These are phyloP conservation scores for Lentinus brumalis DNA, from an alignment of 768 basidiomycete species.

Conservation along the genomic window DNA sequence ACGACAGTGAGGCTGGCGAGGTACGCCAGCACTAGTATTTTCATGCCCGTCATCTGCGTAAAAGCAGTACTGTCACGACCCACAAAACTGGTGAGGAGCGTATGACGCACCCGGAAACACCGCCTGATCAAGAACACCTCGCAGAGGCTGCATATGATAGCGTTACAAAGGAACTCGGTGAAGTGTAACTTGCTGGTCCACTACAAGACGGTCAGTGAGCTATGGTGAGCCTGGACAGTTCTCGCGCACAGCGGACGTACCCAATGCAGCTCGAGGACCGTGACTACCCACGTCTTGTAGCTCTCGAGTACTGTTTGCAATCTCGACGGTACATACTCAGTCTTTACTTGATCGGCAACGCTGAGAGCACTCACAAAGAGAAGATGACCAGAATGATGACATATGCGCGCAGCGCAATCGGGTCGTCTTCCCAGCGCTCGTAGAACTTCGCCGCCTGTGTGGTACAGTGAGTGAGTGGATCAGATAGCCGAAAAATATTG, in stretches of 20 bases:
- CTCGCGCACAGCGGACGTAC: conserved; percentile 9
- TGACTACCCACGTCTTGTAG: conserved; percentile 32
- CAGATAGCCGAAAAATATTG: no score
- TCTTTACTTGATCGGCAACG: not conserved
- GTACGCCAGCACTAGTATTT: conserved; percentile 38
- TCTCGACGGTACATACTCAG: conserved; percentile 14
- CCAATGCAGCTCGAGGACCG: conserved; percentile 25
- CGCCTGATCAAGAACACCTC: conserved; percentile 50
- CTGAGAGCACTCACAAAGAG: conserved; percentile 40
- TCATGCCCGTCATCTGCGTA: conserved; percentile 43
- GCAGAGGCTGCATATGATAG: conserved; percentile 47
- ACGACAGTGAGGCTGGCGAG: conserved; percentile 37
- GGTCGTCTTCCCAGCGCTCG: conserved; percentile 38
- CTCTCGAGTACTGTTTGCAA: conserved; percentile 27
- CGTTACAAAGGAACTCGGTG: conserved; percentile 51
- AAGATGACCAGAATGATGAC: conserved; percentile 42
- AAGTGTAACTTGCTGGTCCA: conserved; percentile 43
- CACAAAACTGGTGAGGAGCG: not conserved
- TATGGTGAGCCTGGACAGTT: not conserved
- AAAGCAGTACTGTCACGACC: not conserved
- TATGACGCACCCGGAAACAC: conserved; percentile 50
- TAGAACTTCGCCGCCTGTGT: conserved; percentile 25
- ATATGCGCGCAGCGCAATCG: conserved; percentile 42
- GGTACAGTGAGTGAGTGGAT: not conserved
- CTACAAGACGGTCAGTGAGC: not conserved